A percentile compares a stretch with the other conserved stretches of the same genome.
These are phyloP conservation scores for Fusarium domesticum DNA, from an alignment of 2,329 filamentous ascomycete species.

Conservation along the genomic window DNA sequence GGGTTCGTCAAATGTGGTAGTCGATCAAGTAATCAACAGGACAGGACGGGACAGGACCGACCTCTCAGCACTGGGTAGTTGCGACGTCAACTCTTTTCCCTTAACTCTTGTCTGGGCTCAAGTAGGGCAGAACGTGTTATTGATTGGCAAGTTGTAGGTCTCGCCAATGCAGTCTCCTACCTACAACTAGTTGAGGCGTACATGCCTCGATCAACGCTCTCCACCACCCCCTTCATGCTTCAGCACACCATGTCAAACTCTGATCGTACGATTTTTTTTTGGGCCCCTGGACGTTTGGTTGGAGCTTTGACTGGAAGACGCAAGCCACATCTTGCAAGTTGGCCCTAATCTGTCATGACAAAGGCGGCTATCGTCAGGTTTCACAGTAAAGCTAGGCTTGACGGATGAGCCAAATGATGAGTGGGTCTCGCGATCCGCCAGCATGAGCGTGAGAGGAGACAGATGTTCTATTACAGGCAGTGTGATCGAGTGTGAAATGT, in stretches of 20 bases:
- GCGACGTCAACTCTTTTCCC: no score
- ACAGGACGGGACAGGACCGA: no score
- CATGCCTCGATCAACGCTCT: conserved; percentile 9
- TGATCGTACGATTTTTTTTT: conserved; percentile 19
- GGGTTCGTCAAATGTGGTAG: no score
- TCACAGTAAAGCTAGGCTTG: neutral
- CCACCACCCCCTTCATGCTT: conserved; percentile 5
- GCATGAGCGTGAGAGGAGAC: neutral
- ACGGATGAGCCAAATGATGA: neutral
- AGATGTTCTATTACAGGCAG: neutral
- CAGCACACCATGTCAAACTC: conserved; percentile 8
- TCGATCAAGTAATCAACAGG: no score
- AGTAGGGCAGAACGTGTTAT: neutral
- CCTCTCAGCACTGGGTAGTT: no score
- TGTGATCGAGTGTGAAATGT: conserved; percentile 1
- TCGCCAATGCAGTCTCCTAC: no score
- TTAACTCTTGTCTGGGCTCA: no score
- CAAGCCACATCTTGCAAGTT: neutral
- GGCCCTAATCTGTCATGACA: neutral
- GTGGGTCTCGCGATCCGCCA: neutral
- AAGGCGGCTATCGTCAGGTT: neutral
- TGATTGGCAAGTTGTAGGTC: neutral
- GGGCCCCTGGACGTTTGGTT: conserved; percentile 1
- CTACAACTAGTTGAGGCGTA: neutral
- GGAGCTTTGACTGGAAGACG: neutral